Evolutionary conservation across 169 alveolate genomes (phyloP), one percentile per base, ranked within the genome.

Genomic region (Eimeria maxima): DNA sequence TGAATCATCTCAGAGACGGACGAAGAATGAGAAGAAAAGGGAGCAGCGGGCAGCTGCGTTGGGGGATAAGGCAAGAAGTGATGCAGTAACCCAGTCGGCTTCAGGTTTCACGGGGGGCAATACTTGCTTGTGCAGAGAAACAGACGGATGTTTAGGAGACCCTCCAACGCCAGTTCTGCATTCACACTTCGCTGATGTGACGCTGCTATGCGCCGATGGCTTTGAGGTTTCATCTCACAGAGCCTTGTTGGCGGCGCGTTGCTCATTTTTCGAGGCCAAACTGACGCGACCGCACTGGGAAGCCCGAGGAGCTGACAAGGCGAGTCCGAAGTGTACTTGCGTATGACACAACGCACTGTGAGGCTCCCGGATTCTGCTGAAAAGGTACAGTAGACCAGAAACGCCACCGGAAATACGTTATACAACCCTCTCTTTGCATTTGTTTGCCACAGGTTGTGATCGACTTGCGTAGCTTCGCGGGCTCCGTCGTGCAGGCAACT

Each of bases 221-320:
- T 67, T n/a, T 33, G 87, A 88, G 55, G 76, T 93, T 13, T 55
- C 63, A 8, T 93, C 96, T 38, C 96, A 93, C 80, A 83, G 96
- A 14, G 96, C 96, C 13, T 78, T 93, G 69, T 44, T 93, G 69
- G 96, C 96, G 27, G 96, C 96, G 38, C 90, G 91, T 5, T 80
- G 94, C 38, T 42, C 96, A 13, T 93, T 93, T 63, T 93, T 93
- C 57, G 96, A 93, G 88, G 96, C 96, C 16, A 93, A 63, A 83
- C 94, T 93, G 42, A 93, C 96, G 18, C 91, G 96, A 13, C 74
- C 89, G 10, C 89, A 88, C 88, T 80, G 86, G 96, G 80, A 81
- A 89, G 71, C 91, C 47, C 91, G 65, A 16, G 81, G 29, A 29
- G 67, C 80, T 33, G 93, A 86, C 53, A 86, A 63, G 24, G 93